Base-by-base conservation (phyloP, 495 filamentous ascomycete genomes). In the Penicillium ochrochloron region DNA sequence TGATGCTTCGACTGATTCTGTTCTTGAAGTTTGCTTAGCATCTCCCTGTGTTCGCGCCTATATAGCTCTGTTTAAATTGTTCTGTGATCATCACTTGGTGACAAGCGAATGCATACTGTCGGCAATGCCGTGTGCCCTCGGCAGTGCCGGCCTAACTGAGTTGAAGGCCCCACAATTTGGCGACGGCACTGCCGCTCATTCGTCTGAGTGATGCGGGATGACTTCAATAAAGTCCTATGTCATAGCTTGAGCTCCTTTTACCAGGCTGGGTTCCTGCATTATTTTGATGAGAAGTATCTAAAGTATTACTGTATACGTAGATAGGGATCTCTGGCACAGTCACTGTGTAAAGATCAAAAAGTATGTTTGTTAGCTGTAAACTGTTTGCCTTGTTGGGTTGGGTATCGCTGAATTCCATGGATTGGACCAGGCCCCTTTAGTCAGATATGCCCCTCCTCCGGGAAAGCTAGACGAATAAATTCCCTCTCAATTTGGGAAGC, bases 101-200 rank as follows among this genome's bases (percentile, higher is more conserved):
- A 50, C 44, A 50, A 50, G 5, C 44, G 6, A 23, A 17, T 50
- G 6, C 9, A n/a, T 19, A 19, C 5, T 25, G 23, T 8, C 35
- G 35, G 54, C 54, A 57, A 6, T 57, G 54, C 54, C 21, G 21
- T 27, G 34, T 29, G 9, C 3, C 10, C 54, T 41, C 54, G 54
- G 54, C 54, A 57, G 33, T 57, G 54, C 54, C 54, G 34, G 21
- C 19, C 11, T 7, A 11, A 23, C 4, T 4, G 25, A 2, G 25
- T 27, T 27, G 25, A 27, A 27, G 1, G 25, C 25, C 19, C 54
- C 29, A 29, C 23, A 41, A 11, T 25, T 11, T 14, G 23, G 44
- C 17, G 17, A 27, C 44, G 44, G 44, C 44, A 50, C 21, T 50
- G 44, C 44, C 44, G 21, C 25, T 50, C 44, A 50, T 50, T 50